A percentile compares a stretch with the other conserved stretches of the same genome.
These are phyloP conservation scores for Globisporangium sylvaticum DNA, from an alignment of 352 stramenopile genomes.

Conservation along the genomic window DNA sequence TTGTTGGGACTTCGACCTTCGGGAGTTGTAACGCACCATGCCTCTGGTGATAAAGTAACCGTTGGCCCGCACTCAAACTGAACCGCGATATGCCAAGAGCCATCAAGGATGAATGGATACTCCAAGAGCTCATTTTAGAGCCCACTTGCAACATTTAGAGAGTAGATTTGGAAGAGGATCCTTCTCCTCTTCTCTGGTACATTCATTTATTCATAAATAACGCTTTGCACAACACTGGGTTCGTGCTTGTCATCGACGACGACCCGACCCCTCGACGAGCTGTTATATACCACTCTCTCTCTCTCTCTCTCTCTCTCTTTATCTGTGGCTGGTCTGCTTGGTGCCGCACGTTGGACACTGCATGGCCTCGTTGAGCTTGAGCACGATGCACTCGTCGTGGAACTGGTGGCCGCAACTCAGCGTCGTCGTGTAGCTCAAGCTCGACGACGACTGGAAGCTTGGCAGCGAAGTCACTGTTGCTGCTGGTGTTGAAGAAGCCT, in stretches of 20 bases:
- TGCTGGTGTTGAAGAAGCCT: background rate
- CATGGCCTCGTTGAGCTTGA: slow-evolving; percentile 19
- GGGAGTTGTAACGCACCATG: too few species aligned
- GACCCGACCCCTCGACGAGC: too few species aligned
- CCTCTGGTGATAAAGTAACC: too few species aligned
- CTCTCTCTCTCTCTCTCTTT: background rate
- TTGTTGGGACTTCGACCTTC: too few species aligned
- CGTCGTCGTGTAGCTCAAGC: slow-evolving; percentile 13
- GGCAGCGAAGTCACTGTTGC: background rate
- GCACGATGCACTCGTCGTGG: slow-evolving; percentile 26
- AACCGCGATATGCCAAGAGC: too few species aligned
- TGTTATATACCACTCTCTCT: background rate
- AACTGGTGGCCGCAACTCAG: slow-evolving; percentile 15
- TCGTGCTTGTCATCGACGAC: too few species aligned
- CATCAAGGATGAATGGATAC: too few species aligned
- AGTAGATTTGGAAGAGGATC: too few species aligned
- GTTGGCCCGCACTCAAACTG: too few species aligned
- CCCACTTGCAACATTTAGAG: too few species aligned
- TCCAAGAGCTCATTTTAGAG: too few species aligned
- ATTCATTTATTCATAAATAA: slow-evolving; percentile 8
- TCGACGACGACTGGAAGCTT: background rate
- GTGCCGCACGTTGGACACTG: slow-evolving; percentile 18
- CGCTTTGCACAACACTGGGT: background rate
- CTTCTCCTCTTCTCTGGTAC: too few species aligned
- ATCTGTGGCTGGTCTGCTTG: slow-evolving; percentile 2